A percentile compares a stretch with the other conserved stretches of the same genome.
phyloP scores from a whole-genome alignment of 345 rosid species.

The Eucalyptus curtisii region DNA sequence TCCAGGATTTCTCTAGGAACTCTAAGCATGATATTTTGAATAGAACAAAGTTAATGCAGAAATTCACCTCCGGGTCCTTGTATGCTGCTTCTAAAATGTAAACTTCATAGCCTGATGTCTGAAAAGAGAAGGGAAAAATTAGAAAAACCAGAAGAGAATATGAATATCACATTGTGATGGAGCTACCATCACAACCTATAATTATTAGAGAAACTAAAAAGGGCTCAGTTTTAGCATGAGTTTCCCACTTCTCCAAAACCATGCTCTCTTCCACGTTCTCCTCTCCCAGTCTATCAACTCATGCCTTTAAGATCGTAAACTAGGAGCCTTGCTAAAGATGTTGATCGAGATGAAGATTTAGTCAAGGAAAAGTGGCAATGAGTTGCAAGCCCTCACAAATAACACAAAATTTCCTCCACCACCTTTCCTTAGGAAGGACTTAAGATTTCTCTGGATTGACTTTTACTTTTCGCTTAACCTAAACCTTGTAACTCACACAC shows the following conservation, averaged over 20 bases:
- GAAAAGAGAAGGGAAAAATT: constrained; percentile 20
- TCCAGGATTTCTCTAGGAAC: neutral
- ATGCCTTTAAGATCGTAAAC: neutral
- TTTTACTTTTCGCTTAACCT: neutral
- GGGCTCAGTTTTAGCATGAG: neutral
- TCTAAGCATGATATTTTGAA: neutral
- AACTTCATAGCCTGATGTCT: constrained; percentile 94
- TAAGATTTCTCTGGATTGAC: neutral
- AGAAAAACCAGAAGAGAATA: neutral
- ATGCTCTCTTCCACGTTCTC: neutral
- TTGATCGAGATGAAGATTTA: neutral
- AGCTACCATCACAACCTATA: neutral
- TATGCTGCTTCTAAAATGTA: constrained; percentile 78
- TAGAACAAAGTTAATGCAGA: neutral
- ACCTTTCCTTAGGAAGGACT: neutral
- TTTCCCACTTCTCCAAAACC: neutral
- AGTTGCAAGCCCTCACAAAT: neutral
- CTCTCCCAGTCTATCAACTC: neutral
- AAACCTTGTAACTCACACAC: neutral
- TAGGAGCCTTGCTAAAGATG: neutral
- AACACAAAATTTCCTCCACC: neutral
- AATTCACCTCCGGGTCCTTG: constrained; percentile 82
- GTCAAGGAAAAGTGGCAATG: neutral
- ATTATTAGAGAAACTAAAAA: neutral
- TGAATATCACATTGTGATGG: neutral